Evolutionary conservation across 2,329 filamentous ascomycete genomes (phyloP), one percentile per base, ranked within the genome.

Genomic region (Aaosphaeria arxii): DNA sequence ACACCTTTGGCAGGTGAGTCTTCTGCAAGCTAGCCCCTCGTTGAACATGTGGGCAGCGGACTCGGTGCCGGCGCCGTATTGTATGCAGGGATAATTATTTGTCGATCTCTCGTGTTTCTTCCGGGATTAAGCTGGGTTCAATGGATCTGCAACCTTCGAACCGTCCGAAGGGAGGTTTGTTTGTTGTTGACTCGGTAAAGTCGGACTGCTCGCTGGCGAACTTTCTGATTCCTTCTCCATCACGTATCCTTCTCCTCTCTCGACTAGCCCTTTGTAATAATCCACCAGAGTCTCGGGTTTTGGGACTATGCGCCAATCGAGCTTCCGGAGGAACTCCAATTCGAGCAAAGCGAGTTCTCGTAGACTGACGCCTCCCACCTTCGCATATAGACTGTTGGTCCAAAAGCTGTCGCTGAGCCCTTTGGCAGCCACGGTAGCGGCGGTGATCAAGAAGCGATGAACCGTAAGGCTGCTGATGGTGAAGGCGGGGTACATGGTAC

Each of bases 281-380:
- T 95, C 91, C 29, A 91, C 89, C 40, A 99, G 76, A 2, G 95
- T 87, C 67, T 97, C 94, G 1, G 94, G 91, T 62, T 95, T 91
- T 5, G 94, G 94, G 3, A 99, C 91, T 57, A 99, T 99, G 62
- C 88, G 89, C 92, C 94, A 99, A 63, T 96, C 89, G 30, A 99
- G 87, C 45, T 89, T 81, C 64, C 91, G 90, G 31, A 99, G 75
- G 57, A 99, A 96, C 62, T 99, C 94, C 30, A 99, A 79, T 69
- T 99, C 94, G 7, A 99, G 76, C 48, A 96, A 77, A 49, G 94
- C 95, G 54, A 99, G 75, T 71, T 99, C 94, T 43, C 87, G 85
- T 35, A 96, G 80, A 56, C 89, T 91, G 43, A 99, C 91, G 53
- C 94, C 94, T 5, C 94, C 94, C 1, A 99, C 91, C 47, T 90